A percentile compares a stretch with the other conserved stretches of the same genome.
Conservation (phyloP, 345 rosid species). For the Ceriops tagal region DNA sequence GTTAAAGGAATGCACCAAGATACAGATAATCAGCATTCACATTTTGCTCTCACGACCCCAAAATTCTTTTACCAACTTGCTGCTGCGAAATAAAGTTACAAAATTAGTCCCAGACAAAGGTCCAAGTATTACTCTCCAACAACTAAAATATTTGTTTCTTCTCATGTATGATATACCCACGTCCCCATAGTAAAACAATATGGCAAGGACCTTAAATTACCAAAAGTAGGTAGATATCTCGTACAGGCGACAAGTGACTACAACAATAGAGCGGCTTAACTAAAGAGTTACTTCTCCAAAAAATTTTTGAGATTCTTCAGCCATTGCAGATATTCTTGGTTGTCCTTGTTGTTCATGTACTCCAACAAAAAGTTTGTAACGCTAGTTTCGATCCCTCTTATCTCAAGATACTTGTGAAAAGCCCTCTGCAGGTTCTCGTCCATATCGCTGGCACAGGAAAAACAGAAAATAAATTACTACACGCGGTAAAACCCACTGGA, state of each 20-base stretch:
- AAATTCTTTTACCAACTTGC: too few relatives aligned
- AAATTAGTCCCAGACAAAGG: background rate
- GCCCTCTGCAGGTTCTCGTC: constrained; percentile 69
- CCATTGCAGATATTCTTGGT: constrained; percentile 56
- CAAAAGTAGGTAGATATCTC: background rate
- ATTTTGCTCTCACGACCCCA: too few relatives aligned
- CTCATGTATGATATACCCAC: background rate
- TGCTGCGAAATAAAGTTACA: background rate
- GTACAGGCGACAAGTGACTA: background rate
- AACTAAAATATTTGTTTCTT: background rate
- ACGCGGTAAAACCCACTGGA: background rate
- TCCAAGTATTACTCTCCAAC: background rate
- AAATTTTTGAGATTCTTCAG: constrained; percentile 51
- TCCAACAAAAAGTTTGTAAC: constrained; percentile 38
- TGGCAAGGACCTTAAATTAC: background rate
- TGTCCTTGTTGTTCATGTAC: constrained; percentile 54
- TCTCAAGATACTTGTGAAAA: constrained; percentile 54
- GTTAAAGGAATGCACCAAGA: too few relatives aligned
- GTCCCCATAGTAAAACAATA: background rate
- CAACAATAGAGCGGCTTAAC: background rate
- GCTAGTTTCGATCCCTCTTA: constrained; percentile 59
- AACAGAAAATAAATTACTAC: background rate
- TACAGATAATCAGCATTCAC: too few relatives aligned
- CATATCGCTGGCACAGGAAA: constrained; percentile 44
- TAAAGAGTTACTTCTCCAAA: constrained; percentile 30